Evolutionary conservation across 148 eudicot genomes (phyloP).

Genomic region (Silene uniflora): DNA sequence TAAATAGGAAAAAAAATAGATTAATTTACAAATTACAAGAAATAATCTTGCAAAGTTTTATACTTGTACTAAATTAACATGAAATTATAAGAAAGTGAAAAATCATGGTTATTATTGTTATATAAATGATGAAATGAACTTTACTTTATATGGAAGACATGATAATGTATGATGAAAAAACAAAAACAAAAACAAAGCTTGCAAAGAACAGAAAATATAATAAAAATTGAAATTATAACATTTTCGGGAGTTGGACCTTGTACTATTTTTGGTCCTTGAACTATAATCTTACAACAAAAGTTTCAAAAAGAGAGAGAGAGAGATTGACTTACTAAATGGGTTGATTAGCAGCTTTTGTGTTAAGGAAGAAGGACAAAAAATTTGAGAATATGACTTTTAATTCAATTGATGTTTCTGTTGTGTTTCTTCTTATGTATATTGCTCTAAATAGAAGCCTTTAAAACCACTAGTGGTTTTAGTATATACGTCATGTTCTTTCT

Average conservation of each 20-base stretch:
- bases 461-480: not conserved
- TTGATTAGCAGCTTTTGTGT: slow-evolving; percentile 29
- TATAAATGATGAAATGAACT: not conserved
- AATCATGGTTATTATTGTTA: too few relatives aligned
- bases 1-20: too few relatives aligned
- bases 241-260: not conserved
- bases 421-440: slow-evolving; percentile 6
- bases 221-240: not conserved
- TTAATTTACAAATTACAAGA: not conserved
- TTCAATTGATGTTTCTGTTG: slow-evolving; percentile 11
- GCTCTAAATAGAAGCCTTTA: slow-evolving; percentile 10
- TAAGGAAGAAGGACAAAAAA: slow-evolving; percentile 19
- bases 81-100: not conserved
- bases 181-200: not conserved
- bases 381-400: not conserved
- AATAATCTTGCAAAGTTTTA: not conserved
- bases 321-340: slow-evolving; percentile 30
- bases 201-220: not conserved
- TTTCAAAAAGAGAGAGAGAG: slow-evolving; percentile 12
- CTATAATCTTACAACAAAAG: not conserved
- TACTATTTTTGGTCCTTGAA: not conserved
- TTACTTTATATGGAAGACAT: not conserved
- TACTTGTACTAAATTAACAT: not conserved
- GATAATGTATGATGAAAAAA: not conserved
- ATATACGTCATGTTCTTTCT: too few relatives aligned